Conservation (phyloP, 2,329 filamentous ascomycete species). For the Trichoderma arundinaceum region DNA sequence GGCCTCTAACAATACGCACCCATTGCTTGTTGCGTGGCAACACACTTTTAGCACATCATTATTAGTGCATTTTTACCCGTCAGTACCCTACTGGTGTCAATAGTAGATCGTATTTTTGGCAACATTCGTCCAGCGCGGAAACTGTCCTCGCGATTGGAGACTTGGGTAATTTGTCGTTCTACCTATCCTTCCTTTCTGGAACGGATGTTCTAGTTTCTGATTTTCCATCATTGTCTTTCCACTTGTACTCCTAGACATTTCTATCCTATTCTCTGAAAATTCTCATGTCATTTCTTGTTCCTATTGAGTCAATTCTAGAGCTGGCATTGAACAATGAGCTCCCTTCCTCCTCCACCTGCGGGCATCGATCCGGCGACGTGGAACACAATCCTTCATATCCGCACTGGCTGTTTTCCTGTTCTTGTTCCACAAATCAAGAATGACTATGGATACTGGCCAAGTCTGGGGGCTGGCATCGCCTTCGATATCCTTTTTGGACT, state of each 20-base stretch:
- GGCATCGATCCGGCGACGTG: not conserved
- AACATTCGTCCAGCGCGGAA: no score
- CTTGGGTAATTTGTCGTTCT: no score
- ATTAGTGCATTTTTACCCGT: not conserved
- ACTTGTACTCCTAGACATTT: not conserved
- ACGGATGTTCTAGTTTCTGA: no score
- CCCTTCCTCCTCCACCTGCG: not conserved
- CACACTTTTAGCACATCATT: not conserved
- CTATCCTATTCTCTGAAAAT: not conserved
- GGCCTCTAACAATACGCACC: not conserved
- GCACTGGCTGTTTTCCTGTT: not conserved
- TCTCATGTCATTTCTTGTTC: not conserved
- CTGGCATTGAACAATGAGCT: not conserved
- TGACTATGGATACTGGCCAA: conserved; percentile 8
- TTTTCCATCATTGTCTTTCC: no score
- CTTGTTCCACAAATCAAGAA: not conserved
- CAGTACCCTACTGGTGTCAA: not conserved
- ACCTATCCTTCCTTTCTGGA: no score
- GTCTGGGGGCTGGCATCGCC: conserved; percentile 10
- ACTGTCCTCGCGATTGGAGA: no score
- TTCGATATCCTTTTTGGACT: conserved; percentile 11
- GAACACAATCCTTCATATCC: conserved; percentile 6
- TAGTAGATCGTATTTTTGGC: not conserved
- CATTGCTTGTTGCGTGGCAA: not conserved
- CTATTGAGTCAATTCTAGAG: not conserved